These are phyloP conservation scores for Hordeum pubiflorum DNA, from an alignment of 202 grass and related monocot species.

Conservation along the genomic window DNA sequence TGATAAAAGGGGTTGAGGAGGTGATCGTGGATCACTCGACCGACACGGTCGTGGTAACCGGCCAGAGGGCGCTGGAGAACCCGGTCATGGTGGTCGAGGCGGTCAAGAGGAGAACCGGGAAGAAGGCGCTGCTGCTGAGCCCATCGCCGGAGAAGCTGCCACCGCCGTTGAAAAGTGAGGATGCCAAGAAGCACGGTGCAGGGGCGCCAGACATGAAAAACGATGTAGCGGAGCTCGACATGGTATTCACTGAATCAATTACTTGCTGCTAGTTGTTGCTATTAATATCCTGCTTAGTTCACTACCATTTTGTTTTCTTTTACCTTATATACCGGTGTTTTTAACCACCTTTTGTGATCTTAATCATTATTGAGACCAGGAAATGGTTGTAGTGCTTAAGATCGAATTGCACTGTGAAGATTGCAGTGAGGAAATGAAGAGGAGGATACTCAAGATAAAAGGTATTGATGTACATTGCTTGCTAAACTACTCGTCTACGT, in stretches of 20 bases:
- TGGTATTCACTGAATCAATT: slow-evolving; percentile 6
- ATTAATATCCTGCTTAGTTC: neutral
- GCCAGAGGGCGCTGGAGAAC: slow-evolving; percentile 24
- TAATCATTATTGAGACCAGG: neutral
- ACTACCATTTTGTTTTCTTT: neutral
- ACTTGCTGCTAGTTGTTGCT: neutral
- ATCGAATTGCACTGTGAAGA: slow-evolving; percentile 63
- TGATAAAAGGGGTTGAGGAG: slow-evolving; percentile 35
- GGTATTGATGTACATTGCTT: slow-evolving; percentile 1
- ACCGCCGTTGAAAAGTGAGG: neutral
- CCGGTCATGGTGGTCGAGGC: slow-evolving; percentile 17
- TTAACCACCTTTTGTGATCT: neutral
- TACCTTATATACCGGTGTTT: neutral
- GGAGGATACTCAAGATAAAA: slow-evolving; percentile 44
- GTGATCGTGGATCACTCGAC: slow-evolving; percentile 36
- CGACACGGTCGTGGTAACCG: slow-evolving; percentile 44
- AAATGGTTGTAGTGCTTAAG: slow-evolving; percentile 34
- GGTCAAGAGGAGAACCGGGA: slow-evolving; percentile 44
- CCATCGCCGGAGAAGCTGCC: slow-evolving; percentile 16
- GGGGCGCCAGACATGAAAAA: neutral
- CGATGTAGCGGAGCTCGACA: neutral
- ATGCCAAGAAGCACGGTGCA: neutral
- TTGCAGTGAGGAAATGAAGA: slow-evolving; percentile 57
- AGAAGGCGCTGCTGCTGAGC: slow-evolving; percentile 41
- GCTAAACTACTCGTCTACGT: neutral